These are phyloP conservation scores for Stenogyne calaminthoides DNA, from an alignment of 305 asterid species.

Conservation along the genomic window DNA sequence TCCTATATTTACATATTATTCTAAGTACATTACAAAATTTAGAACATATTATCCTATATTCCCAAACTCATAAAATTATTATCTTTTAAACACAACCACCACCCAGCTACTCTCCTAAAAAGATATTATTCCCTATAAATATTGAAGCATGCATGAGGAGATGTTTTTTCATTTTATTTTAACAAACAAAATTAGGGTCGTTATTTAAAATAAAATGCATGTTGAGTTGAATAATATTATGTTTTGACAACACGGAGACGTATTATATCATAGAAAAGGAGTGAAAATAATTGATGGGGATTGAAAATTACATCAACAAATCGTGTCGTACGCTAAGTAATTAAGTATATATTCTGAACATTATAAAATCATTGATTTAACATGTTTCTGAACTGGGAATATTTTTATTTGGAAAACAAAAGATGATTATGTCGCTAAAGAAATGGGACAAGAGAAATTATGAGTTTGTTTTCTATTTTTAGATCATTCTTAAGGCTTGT, in stretches of 20 bases:
- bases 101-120: too few relatives aligned
- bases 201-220: neutral
- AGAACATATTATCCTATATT: too few relatives aligned
- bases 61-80: too few relatives aligned
- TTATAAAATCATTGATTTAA: neutral
- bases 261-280: neutral
- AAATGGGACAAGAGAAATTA: neutral
- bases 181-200: too few relatives aligned
- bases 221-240: neutral
- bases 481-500: slow-evolving; percentile 6
- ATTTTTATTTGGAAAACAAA: neutral
- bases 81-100: too few relatives aligned
- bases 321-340: neutral
- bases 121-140: too few relatives aligned
- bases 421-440: slow-evolving; percentile 18
- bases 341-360: neutral
- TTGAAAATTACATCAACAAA: neutral
- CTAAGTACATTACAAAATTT: too few relatives aligned
- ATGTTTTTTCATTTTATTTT: too few relatives aligned
- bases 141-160: too few relatives aligned
- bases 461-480: neutral
- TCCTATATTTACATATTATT: too few relatives aligned
- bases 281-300: neutral
- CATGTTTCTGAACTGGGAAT: neutral
- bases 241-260: neutral